Conservation (phyloP, 202 grass and related monocot genomes). For the Setaria viridis region DNA sequence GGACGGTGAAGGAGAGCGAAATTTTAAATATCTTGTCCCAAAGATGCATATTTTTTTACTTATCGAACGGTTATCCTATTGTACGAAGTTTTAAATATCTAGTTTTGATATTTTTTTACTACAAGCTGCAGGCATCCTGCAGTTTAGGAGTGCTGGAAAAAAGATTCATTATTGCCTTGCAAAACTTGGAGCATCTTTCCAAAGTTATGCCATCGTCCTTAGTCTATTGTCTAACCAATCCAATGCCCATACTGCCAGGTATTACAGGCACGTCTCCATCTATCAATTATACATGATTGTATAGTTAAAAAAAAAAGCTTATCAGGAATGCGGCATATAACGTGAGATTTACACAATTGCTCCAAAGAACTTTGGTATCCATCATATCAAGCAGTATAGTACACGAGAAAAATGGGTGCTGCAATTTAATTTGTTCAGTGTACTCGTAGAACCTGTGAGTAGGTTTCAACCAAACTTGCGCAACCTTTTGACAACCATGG, state of each 20-base stretch:
- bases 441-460: conserved; percentile 2
- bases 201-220: conserved; percentile 27
- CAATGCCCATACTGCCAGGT: conserved; percentile 36
- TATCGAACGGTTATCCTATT: neutral
- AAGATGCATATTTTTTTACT: neutral
- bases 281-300: conserved; percentile 21
- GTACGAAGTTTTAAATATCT: neutral
- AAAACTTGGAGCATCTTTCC: conserved; percentile 33
- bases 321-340: conserved; percentile 4
- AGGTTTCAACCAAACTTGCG: conserved; percentile 27
- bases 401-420: conserved; percentile 4
- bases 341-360: conserved; percentile 24
- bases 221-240: conserved; percentile 44
- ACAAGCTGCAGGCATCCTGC: neutral
- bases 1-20: neutral
- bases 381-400: conserved; percentile 44
- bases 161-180: neutral
- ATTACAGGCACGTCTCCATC: conserved; percentile 24
- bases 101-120: neutral
- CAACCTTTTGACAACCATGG: conserved; percentile 32
- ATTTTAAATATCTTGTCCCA: neutral
- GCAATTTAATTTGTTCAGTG: neutral
- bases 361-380: conserved; percentile 35
- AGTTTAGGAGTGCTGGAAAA: neutral
- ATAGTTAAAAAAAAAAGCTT: conserved; percentile 22